Percentiles rank a stretch among this genome's conserved stretches.
phyloP scores from a whole-genome alignment of 2,329 filamentous ascomycete genomes.

The Alternaria gansuensis region DNA sequence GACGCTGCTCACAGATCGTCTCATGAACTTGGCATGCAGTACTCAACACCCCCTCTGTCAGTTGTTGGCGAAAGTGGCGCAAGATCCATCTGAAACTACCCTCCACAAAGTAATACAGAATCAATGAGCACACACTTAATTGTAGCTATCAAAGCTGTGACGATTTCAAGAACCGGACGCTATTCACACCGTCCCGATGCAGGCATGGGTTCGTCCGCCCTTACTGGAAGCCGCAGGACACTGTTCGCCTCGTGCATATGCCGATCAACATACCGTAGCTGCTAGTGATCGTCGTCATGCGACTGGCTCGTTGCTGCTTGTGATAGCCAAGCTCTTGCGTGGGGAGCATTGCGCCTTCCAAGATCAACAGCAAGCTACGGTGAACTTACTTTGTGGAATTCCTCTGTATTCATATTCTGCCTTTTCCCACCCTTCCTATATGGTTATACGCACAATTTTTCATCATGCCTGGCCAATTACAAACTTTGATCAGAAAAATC shows the following conservation, averaged over 20 bases:
- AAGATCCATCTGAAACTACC: conserved; percentile 12
- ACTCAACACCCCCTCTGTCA: conserved; percentile 24
- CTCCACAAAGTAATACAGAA: conserved; percentile 24
- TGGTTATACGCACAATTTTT: conserved; percentile 7
- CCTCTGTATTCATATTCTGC: background rate
- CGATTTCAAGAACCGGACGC: conserved; percentile 16
- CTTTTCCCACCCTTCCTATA: conserved; percentile 1
- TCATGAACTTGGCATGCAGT: conserved; percentile 18
- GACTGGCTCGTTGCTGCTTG: conserved; percentile 13
- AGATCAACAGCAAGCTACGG: conserved; percentile 9
- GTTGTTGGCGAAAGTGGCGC: conserved; percentile 14
- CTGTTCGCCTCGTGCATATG: conserved; percentile 26
- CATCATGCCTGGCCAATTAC: conserved; percentile 51
- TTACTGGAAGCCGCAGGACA: conserved; percentile 14
- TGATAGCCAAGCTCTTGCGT: conserved; percentile 16
- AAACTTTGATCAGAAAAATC: conserved; percentile 57
- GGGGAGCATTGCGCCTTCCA: conserved; percentile 16
- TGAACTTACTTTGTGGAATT: conserved; percentile 11
- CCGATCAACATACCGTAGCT: conserved; percentile 28
- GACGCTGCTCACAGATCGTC: conserved; percentile 8
- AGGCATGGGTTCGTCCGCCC: conserved; percentile 16
- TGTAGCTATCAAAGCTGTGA: conserved; percentile 18
- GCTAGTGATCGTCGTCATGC: conserved; percentile 23
- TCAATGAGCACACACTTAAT: conserved; percentile 27
- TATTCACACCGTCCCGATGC: conserved; percentile 11